These are phyloP conservation scores for Lolium multiflorum DNA, from an alignment of 176 grass and related monocot species.

Conservation along the genomic window DNA sequence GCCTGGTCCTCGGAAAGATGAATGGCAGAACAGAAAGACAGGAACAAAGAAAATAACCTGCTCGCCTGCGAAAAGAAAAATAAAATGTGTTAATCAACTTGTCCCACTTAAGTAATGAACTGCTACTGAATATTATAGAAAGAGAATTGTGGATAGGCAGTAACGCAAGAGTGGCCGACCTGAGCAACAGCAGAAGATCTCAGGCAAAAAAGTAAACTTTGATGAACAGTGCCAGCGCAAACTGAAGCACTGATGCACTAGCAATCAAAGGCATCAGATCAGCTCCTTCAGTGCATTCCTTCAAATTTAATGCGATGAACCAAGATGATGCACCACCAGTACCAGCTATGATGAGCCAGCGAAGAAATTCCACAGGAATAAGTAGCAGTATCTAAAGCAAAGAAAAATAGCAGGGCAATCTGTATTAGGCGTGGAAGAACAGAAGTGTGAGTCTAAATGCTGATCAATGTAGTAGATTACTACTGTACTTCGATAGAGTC, in stretches of 20 bases:
- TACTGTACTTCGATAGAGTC: slow-evolving; percentile 23
- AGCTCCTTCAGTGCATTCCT: slow-evolving; percentile 66
- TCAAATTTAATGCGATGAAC: slow-evolving; percentile 84
- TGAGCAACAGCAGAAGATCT: slow-evolving; percentile 49
- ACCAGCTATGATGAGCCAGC: slow-evolving; percentile 81
- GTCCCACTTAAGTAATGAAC: background rate
- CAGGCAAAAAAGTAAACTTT: slow-evolving; percentile 96
- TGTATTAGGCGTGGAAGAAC: slow-evolving; percentile 24
- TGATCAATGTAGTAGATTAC: background rate
- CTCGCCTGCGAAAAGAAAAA: slow-evolving; percentile 42
- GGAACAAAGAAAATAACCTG: slow-evolving; percentile 19
- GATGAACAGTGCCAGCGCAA: slow-evolving; percentile 88
- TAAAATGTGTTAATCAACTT: background rate
- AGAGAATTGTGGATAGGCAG: background rate
- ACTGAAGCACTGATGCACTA: slow-evolving; percentile 72
- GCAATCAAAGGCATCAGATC: slow-evolving; percentile 74
- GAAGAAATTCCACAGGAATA: slow-evolving; percentile 82
- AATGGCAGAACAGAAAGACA: slow-evolving; percentile 28
- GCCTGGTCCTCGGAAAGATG: slow-evolving; percentile 31
- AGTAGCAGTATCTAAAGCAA: slow-evolving; percentile 79
- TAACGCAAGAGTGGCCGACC: slow-evolving; percentile 25
- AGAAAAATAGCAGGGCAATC: slow-evolving; percentile 36
- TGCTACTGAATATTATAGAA: background rate
- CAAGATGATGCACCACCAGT: slow-evolving; percentile 78
- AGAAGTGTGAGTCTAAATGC: background rate